Percentiles rank a stretch among this genome's conserved stretches.
Evolutionary conservation across 2,329 filamentous ascomycete species (phyloP).

Genomic region (Fusarium pilosicola): DNA sequence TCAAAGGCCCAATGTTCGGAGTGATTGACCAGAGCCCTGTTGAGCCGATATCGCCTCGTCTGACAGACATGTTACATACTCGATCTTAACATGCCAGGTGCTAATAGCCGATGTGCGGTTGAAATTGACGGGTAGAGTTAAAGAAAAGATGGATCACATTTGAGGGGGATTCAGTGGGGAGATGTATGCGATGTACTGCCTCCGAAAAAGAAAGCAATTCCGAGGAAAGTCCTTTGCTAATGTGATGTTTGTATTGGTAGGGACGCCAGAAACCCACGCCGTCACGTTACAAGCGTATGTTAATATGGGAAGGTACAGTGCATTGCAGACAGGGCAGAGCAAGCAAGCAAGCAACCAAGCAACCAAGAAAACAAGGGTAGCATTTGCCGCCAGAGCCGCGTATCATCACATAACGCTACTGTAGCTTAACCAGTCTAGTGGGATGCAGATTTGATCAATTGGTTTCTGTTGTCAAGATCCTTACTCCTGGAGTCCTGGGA

Average conservation of each 20-base stretch:
- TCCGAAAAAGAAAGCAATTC: constrained; percentile 24
- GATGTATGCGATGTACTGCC: background rate
- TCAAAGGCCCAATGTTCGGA: background rate
- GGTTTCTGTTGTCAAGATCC: constrained; percentile 18
- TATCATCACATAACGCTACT: constrained; percentile 8
- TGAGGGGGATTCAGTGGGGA: constrained; percentile 5
- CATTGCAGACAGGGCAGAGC: background rate
- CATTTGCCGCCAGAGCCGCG: constrained; percentile 42
- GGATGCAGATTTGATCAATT: constrained; percentile 20
- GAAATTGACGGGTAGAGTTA: constrained; percentile 3
- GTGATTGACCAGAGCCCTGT: background rate
- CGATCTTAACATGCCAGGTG: constrained; percentile 1
- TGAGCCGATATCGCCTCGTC: constrained; percentile 9
- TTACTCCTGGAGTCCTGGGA: constrained; percentile 8
- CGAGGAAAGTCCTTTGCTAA: constrained; percentile 23
- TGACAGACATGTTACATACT: background rate
- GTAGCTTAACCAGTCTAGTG: constrained; percentile 17
- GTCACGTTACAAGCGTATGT: constrained; percentile 5
- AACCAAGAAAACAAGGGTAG: constrained; percentile 1
- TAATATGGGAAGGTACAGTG: constrained; percentile 2
- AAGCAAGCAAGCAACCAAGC: background rate
- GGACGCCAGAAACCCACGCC: constrained; percentile 6
- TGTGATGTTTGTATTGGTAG: constrained; percentile 4
- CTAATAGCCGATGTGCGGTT: constrained; percentile 12
- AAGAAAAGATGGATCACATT: constrained; percentile 14